Percentiles rank a stretch among this genome's conserved stretches.
These are phyloP conservation scores for Pseudonitzschia delicatissima DNA, from an alignment of 108 stramenopile species.

Conservation along the genomic window DNA sequence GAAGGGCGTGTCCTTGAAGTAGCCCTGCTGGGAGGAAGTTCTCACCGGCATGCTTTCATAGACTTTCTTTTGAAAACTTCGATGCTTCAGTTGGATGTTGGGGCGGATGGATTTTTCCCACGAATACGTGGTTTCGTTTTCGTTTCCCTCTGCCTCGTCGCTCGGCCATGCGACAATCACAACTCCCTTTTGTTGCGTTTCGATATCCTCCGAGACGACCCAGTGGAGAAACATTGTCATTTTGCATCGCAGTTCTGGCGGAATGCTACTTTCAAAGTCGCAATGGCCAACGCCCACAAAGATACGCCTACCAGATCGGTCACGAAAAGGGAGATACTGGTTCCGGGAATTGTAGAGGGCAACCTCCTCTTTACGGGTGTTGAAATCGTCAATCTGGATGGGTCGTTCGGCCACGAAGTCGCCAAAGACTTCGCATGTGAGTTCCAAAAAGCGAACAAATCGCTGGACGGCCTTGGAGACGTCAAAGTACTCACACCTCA, in stretches of 20 bases:
- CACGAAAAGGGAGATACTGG: conserved; percentile 10
- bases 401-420: conserved; percentile 14
- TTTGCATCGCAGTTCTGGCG: neutral
- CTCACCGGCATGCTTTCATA: neutral
- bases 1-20: neutral
- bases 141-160: neutral
- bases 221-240: conserved; percentile 6
- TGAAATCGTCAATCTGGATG: neutral
- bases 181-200: conserved; percentile 5
- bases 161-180: conserved; percentile 4
- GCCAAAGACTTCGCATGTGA: conserved; percentile 38
- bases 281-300: neutral
- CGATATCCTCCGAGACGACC: conserved; percentile 13
- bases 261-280: neutral
- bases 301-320: conserved; percentile 5
- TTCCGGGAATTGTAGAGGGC: neutral
- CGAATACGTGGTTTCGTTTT: neutral
- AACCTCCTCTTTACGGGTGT: neutral
- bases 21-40: neutral
- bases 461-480: conserved; percentile 24
- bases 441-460: conserved; percentile 31
- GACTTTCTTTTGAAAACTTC: neutral
- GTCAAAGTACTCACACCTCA: conserved; percentile 36
- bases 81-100: neutral
- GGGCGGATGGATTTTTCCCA: neutral